These are phyloP conservation scores for Gossypium sturtianum DNA, from an alignment of 345 rosid species.

Conservation along the genomic window DNA sequence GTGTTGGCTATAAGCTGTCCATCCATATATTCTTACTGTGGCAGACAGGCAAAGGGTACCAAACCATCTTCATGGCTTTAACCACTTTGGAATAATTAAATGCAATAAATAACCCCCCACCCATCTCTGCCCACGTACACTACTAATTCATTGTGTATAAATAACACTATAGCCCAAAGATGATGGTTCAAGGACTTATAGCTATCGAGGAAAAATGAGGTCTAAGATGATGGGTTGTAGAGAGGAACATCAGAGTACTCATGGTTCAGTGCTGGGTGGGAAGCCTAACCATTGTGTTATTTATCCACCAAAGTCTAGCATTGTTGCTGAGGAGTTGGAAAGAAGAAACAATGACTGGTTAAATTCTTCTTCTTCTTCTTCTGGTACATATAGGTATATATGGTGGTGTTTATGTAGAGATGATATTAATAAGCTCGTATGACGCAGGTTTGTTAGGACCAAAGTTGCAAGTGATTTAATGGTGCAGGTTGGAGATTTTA, in stretches of 20 bases:
- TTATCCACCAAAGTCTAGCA: constrained; percentile 17
- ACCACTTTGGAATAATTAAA: neutral
- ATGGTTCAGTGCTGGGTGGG: neutral
- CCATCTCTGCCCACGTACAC: neutral
- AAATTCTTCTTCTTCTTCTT: neutral
- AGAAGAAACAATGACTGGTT: constrained; percentile 40
- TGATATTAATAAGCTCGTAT: neutral
- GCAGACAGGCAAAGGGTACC: neutral
- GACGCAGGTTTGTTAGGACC: constrained; percentile 38
- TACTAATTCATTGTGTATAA: neutral
- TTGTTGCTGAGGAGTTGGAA: constrained; percentile 36
- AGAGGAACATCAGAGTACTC: neutral
- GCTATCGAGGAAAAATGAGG: neutral
- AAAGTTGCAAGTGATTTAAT: constrained; percentile 38
- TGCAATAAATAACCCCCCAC: neutral
- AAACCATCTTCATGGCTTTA: neutral
- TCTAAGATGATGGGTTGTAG: neutral
- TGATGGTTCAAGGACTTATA: neutral
- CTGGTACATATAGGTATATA: neutral
- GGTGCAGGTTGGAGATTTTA: constrained; percentile 39
- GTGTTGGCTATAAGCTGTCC: constrained; percentile 10
- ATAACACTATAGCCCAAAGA: neutral
- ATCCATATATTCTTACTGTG: neutral
- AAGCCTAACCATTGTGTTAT: constrained; percentile 31
- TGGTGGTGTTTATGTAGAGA: too few species aligned